Evolutionary conservation across 129 eudicot genomes (phyloP).

Genomic region (Lactuca saligna): DNA sequence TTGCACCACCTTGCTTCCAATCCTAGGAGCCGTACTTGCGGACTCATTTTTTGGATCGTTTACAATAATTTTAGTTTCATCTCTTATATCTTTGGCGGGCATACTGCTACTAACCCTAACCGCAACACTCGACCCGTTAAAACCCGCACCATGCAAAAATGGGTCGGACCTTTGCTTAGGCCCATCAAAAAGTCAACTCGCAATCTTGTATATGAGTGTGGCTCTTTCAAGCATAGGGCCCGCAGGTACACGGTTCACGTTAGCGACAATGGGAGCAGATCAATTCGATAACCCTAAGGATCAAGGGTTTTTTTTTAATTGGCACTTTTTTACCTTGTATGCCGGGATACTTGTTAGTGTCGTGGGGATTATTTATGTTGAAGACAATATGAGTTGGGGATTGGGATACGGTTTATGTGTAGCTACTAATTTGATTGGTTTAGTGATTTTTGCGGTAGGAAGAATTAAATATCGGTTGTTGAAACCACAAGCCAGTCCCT

Average conservation of each 20-base stretch:
- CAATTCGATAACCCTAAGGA: conserved; percentile 33
- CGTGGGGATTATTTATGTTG: conserved; percentile 34
- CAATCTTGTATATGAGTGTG: conserved; percentile 22
- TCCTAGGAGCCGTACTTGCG: conserved; percentile 41
- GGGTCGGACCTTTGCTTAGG: conserved; percentile 19
- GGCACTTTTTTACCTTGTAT: conserved; percentile 36
- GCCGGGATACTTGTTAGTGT: conserved; percentile 18
- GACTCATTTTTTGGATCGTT: conserved; percentile 43
- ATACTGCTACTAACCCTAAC: conserved; percentile 19
- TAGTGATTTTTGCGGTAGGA: conserved; percentile 33
- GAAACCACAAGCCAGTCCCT: conserved; percentile 42
- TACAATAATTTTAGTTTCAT: conserved; percentile 28
- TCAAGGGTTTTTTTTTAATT: conserved; percentile 41
- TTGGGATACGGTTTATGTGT: conserved; percentile 33
- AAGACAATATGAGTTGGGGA: conserved; percentile 47
- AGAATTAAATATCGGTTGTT: conserved; percentile 25
- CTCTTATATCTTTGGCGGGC: conserved; percentile 34
- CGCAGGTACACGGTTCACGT: conserved; percentile 42
- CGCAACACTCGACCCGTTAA: conserved; percentile 2
- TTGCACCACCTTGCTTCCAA: conserved; percentile 29
- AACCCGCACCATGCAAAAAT: conserved; percentile 14
- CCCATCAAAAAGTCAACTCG: conserved; percentile 28
- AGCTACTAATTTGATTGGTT: conserved; percentile 31
- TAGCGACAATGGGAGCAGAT: conserved; percentile 48
- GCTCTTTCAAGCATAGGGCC: conserved; percentile 29